Evolutionary conservation across 352 stramenopile species (phyloP).

Genomic region (Pythium coloratum): DNA sequence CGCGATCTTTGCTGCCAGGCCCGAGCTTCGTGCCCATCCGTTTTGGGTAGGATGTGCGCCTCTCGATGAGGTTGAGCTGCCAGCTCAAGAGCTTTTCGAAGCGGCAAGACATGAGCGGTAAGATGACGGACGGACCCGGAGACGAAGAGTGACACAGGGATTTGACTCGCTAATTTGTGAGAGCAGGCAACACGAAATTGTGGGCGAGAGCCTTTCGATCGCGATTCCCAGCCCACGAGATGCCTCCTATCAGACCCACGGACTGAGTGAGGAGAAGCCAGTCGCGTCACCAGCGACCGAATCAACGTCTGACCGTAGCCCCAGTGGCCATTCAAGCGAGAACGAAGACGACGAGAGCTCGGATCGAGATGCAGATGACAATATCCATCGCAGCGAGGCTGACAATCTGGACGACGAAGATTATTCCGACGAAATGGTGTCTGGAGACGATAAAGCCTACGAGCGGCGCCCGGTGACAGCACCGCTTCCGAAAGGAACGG

Average conservation of each 20-base stretch:
- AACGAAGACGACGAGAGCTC: not conserved
- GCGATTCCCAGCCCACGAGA: constrained; percentile 1
- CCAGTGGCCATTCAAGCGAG: not conserved
- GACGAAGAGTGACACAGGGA: not conserved
- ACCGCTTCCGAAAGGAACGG: not conserved
- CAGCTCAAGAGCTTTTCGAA: constrained; percentile 65
- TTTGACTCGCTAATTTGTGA: not conserved
- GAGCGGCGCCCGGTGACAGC: not conserved
- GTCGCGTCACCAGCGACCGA: not conserved
- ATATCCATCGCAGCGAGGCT: not conserved
- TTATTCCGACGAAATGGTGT: not conserved
- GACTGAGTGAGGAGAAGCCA: not conserved
- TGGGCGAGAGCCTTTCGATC: constrained; percentile 14
- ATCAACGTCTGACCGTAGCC: not conserved
- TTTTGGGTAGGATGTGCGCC: constrained; percentile 52
- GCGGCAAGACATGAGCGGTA: constrained; percentile 16
- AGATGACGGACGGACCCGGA: not conserved
- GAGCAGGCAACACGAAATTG: constrained; percentile 8
- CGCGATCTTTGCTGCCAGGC: constrained; percentile 30
- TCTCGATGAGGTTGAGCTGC: constrained; percentile 43
- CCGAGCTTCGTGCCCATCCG: constrained; percentile 63
- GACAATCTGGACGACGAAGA: not conserved
- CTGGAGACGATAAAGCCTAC: not conserved
- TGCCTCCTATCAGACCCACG: not conserved
- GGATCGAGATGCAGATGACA: not conserved